These are phyloP conservation scores for Cercophora sp. DNA, from an alignment of 495 filamentous ascomycete species.

Conservation along the genomic window DNA sequence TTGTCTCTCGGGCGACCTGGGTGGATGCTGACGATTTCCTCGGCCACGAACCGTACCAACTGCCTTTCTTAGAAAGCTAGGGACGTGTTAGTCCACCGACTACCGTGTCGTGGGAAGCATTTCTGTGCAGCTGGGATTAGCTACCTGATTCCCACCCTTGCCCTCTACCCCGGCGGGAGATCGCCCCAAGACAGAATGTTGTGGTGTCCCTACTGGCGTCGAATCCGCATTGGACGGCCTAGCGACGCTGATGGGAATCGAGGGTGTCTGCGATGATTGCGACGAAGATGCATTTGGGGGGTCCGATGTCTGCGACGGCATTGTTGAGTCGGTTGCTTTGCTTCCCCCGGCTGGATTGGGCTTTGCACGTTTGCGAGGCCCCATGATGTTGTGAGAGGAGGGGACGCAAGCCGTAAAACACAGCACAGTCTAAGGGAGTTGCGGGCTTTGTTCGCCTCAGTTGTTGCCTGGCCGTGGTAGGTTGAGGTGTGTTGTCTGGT, in stretches of 20 bases:
- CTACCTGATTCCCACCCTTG: conserved; percentile 17
- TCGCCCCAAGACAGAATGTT: conserved; percentile 3
- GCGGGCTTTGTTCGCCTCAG: neutral
- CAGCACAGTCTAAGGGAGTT: neutral
- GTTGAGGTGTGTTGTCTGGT: neutral
- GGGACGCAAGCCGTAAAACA: neutral
- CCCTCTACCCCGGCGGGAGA: neutral
- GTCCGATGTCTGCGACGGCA: conserved; percentile 13
- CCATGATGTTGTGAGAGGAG: conserved; percentile 35
- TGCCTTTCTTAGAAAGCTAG: conserved; percentile 51
- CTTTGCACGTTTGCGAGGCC: conserved; percentile 61
- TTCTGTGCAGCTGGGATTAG: no score
- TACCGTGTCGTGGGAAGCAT: conserved; percentile 15
- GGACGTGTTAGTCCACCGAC: conserved; percentile 3
- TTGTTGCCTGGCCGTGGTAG: neutral
- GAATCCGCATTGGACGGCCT: conserved; percentile 7
- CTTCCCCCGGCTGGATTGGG: conserved; percentile 49
- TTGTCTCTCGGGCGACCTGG: conserved; percentile 73
- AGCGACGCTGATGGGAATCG: neutral
- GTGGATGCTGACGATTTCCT: conserved; percentile 69
- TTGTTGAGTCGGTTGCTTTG: conserved; percentile 22
- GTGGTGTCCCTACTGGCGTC: conserved; percentile 7
- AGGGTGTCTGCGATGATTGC: conserved; percentile 1
- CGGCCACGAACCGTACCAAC: conserved; percentile 68
- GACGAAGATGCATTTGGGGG: conserved; percentile 9